These are phyloP conservation scores for Streptanthus diversifolius DNA, from an alignment of 345 rosid species.

Conservation along the genomic window DNA sequence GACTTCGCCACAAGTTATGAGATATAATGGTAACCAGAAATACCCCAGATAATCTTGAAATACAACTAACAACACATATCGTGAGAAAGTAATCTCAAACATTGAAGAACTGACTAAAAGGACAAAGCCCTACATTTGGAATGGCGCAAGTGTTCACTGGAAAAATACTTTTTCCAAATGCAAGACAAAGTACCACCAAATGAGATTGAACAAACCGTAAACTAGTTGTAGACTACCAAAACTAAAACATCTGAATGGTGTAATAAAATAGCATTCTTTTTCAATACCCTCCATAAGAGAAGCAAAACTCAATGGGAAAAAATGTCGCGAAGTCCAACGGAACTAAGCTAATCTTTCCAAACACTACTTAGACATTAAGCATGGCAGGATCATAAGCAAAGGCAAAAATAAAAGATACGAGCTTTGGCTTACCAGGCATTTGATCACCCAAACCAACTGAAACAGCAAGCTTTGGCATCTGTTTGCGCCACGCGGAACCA, in stretches of 20 bases:
- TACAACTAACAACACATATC: background rate
- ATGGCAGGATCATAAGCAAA: background rate
- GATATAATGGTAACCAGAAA: background rate
- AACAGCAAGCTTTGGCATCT: conserved; percentile 97
- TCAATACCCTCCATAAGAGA: background rate
- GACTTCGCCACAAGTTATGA: background rate
- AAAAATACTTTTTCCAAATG: background rate
- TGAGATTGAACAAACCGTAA: background rate
- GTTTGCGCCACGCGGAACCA: conserved; percentile 96
- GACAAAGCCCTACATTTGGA: background rate
- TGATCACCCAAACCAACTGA: conserved; percentile 85
- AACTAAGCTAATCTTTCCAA: background rate
- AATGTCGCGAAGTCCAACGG: background rate
- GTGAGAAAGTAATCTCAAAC: background rate
- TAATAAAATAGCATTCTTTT: background rate
- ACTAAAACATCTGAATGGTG: background rate
- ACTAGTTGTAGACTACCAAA: background rate
- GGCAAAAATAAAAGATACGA: background rate
- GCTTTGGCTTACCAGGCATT: conserved; percentile 76
- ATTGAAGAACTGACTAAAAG: background rate
- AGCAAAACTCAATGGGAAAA: background rate
- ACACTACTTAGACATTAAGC: background rate
- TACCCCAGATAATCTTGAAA: too few relatives aligned
- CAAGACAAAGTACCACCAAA: background rate
- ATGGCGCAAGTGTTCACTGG: background rate